A percentile compares a stretch with the other conserved stretches of the same genome.
These are phyloP conservation scores for Cyclotella cryptica DNA, from an alignment of 108 stramenopile species.

Conservation along the genomic window DNA sequence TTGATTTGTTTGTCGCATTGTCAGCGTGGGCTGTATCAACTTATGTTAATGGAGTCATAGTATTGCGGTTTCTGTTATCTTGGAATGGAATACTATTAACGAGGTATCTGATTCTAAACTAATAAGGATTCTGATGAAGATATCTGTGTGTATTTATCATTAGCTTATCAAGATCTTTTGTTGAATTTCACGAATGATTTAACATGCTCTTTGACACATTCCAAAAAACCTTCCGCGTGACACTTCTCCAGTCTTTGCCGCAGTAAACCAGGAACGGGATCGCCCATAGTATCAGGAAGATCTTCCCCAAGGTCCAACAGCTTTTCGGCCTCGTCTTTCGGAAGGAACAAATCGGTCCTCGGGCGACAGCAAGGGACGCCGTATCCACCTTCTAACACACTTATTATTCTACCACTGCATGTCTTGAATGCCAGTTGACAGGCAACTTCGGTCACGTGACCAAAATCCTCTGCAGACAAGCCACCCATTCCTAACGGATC, in stretches of 20 bases:
- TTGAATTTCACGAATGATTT: conserved; percentile 60
- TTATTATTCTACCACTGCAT: conserved; percentile 94
- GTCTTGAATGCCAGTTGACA: conserved; percentile 84
- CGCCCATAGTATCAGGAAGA: conserved; percentile 75
- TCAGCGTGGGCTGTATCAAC: no score
- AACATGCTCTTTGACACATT: conserved; percentile 82
- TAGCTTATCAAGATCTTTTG: no score
- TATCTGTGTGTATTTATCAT: no score
- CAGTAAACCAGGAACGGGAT: conserved; percentile 63
- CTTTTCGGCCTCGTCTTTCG: conserved; percentile 29
- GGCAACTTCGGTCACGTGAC: conserved; percentile 81
- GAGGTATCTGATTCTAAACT: no score
- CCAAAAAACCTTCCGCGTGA: conserved; percentile 83
- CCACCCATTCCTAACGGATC: conserved; percentile 91
- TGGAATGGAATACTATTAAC: no score
- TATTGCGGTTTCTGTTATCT: no score
- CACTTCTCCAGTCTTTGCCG: conserved; percentile 75
- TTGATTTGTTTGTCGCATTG: no score
- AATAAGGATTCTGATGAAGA: no score
- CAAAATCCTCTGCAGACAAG: conserved; percentile 87
- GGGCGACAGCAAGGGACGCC: conserved; percentile 90
- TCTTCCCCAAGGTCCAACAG: conserved; percentile 78
- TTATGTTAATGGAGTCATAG: no score
- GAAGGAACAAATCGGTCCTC: conserved; percentile 60
- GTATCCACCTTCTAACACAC: conserved; percentile 98